Conservation (phyloP, 305 asterid genomes). For the Fraxinus floribunda region DNA sequence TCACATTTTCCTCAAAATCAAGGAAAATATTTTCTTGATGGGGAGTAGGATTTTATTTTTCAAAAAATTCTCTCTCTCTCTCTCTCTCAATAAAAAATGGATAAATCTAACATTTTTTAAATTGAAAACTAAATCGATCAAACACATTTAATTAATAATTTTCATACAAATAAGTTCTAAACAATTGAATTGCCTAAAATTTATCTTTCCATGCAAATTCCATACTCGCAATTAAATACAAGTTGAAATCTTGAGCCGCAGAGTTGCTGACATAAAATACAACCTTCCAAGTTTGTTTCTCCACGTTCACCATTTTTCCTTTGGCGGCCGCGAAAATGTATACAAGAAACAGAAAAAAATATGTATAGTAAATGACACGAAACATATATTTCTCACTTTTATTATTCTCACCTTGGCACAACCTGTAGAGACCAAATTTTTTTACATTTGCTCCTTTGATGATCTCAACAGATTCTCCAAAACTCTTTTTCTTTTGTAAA, state of each 20-base stretch:
- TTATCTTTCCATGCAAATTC: too few species aligned
- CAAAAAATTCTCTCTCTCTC: too few species aligned
- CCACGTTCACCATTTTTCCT: background rate
- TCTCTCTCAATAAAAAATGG: too few species aligned
- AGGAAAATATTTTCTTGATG: too few species aligned
- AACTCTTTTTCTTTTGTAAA: constrained; percentile 3
- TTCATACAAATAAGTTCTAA: too few species aligned
- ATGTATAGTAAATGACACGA: background rate
- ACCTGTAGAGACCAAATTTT: constrained; percentile 32
- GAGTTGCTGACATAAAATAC: background rate
- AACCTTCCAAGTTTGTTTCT: background rate
- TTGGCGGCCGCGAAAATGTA: background rate
- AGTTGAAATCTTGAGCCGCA: background rate
- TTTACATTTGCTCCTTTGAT: constrained; percentile 38
- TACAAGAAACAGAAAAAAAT: background rate
- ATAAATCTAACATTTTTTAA: too few species aligned
- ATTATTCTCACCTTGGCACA: background rate
- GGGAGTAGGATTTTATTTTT: too few species aligned
- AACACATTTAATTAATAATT: too few species aligned
- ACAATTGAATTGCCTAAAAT: too few species aligned
- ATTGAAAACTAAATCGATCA: too few species aligned
- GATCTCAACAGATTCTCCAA: constrained; percentile 34
- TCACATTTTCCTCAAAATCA: too few species aligned
- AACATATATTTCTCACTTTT: background rate
- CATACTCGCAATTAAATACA: too few species aligned